A percentile compares a stretch with the other conserved stretches of the same genome.
These are phyloP conservation scores for Domatiomyces catenatus DNA, from an alignment of 2,329 filamentous ascomycete species.

Conservation along the genomic window DNA sequence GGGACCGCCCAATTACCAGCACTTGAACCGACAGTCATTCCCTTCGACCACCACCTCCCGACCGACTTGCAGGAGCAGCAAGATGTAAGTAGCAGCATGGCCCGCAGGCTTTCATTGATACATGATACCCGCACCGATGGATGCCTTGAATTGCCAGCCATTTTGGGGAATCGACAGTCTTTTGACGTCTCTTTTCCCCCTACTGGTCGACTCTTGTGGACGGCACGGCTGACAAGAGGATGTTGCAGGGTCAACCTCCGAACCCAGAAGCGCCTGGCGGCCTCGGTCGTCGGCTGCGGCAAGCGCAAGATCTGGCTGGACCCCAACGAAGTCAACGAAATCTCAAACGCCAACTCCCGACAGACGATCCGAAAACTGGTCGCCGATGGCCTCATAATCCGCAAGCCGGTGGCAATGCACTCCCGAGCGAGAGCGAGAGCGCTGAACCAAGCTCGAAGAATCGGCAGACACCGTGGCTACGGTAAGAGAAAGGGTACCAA, in stretches of 20 bases:
- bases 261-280: constrained; percentile 99
- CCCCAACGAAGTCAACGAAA: constrained; percentile 97
- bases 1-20: background rate
- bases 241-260: constrained; percentile 85
- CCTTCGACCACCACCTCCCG: background rate
- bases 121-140: background rate
- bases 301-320: constrained; percentile 99
- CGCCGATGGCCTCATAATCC: constrained; percentile 99
- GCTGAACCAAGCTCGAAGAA: constrained; percentile 83
- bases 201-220: background rate
- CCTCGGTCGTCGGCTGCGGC: constrained; percentile 95
- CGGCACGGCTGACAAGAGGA: constrained; percentile 2
- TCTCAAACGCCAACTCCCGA: constrained; percentile 99
- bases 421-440: constrained; percentile 91
- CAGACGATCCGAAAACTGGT: constrained; percentile 99
- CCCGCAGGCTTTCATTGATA: background rate
- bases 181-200: background rate
- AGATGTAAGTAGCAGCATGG: constrained; percentile 11
- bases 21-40: background rate
- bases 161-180: background rate
- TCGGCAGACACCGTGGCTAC: constrained; percentile 96
- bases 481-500: constrained; percentile 99
- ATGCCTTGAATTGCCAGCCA: background rate
- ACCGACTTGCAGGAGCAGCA: constrained; percentile 4
- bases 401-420: constrained; percentile 99